Conservation (phyloP, 2,329 filamentous ascomycete species). For the Harringtonia aguacate region DNA sequence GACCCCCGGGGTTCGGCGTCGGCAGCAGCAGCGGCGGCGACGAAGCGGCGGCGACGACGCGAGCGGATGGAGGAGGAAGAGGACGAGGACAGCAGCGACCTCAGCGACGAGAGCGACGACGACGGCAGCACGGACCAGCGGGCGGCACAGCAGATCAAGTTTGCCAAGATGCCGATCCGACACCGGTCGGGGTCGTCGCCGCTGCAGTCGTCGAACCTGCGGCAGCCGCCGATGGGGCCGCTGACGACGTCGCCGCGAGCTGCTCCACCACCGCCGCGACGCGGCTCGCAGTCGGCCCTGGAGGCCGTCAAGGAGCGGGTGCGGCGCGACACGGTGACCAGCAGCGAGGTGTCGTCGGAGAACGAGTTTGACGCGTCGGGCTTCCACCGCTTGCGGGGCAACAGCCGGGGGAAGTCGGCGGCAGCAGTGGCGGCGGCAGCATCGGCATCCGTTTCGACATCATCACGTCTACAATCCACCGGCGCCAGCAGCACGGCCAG, state of each 20-base stretch:
- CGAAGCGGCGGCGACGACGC: slow-evolving; percentile 53
- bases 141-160: slow-evolving; percentile 84
- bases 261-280: slow-evolving; percentile 28
- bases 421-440: neutral
- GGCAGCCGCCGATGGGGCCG: slow-evolving; percentile 38
- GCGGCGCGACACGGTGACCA: slow-evolving; percentile 66
- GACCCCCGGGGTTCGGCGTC: neutral
- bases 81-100: slow-evolving; percentile 76
- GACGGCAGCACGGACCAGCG: slow-evolving; percentile 50
- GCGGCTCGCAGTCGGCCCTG: slow-evolving; percentile 61
- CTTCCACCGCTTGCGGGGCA: slow-evolving; percentile 50
- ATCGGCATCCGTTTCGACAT: no score
- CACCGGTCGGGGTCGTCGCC: slow-evolving; percentile 83
- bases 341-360: slow-evolving; percentile 74
- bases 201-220: slow-evolving; percentile 54
- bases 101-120: slow-evolving; percentile 77
- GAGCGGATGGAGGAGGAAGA: slow-evolving; percentile 78
- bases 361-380: slow-evolving; percentile 63
- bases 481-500: no score
- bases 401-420: neutral
- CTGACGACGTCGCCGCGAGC: slow-evolving; percentile 31
- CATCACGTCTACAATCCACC: slow-evolving; percentile 9
- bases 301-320: slow-evolving; percentile 60
- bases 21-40: neutral
- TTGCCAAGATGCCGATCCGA: slow-evolving; percentile 88